phyloP scores from a whole-genome alignment of 352 stramenopile species.

The Globisporangium iwayamae region DNA sequence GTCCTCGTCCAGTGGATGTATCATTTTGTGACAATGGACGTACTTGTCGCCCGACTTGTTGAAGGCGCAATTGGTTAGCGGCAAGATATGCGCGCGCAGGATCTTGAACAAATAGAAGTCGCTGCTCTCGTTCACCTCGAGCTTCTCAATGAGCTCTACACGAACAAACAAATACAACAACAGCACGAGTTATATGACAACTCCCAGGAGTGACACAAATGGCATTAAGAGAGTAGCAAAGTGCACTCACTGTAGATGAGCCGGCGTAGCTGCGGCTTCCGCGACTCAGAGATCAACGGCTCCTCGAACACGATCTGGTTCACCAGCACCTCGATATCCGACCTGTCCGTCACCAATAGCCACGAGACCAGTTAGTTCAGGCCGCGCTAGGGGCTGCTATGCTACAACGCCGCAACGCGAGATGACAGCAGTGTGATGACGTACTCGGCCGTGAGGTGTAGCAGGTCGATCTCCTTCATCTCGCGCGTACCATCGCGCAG shows the following conservation, averaged over 20 bases:
- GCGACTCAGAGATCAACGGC: constrained; percentile 89
- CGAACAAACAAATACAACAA: neutral
- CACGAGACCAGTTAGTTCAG: neutral
- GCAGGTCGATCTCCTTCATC: constrained; percentile 95
- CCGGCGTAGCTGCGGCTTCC: constrained; percentile 91
- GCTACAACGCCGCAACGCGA: no score
- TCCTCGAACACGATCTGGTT: constrained; percentile 96
- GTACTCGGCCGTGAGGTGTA: constrained; percentile 92
- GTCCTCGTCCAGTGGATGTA: no score
- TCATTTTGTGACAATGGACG: constrained; percentile 2
- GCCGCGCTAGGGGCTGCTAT: neutral
- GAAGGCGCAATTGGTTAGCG: constrained; percentile 95
- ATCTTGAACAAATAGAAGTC: constrained; percentile 98
- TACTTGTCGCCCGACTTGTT: constrained; percentile 96
- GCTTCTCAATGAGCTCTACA: constrained; percentile 93
- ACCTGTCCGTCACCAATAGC: constrained; percentile 29
- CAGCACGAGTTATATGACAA: neutral
- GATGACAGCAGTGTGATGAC: neutral
- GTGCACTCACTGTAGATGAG: constrained; percentile 85
- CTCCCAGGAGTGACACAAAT: no score
- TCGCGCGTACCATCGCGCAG: constrained; percentile 89
- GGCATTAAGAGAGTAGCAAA: neutral
- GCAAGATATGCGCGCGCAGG: constrained; percentile 92
- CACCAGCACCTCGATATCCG: constrained; percentile 92
- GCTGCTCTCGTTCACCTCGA: constrained; percentile 91